phyloP scores from a whole-genome alignment of 257 asterid species.

The Ehretia macrophylla region DNA sequence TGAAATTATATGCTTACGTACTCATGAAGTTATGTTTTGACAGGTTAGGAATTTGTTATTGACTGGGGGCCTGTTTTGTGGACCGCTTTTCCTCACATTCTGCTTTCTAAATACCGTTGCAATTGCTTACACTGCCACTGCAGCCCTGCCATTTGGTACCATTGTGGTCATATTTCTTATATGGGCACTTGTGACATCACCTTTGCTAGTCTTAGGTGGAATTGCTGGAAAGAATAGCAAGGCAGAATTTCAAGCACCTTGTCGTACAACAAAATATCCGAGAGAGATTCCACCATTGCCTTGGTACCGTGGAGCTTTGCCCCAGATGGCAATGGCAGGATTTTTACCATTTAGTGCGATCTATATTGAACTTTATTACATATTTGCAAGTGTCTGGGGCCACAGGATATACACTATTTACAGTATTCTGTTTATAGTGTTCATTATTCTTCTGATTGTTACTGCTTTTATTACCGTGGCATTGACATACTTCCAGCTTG shows the following conservation, averaged over 20 bases:
- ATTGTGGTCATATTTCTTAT: slow-evolving; percentile 43
- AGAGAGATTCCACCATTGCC: slow-evolving; percentile 43
- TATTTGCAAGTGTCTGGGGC: slow-evolving; percentile 52
- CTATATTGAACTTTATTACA: slow-evolving; percentile 48
- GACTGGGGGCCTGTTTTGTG: slow-evolving; percentile 41
- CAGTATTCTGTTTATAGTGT: slow-evolving; percentile 42
- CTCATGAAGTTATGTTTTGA: not conserved
- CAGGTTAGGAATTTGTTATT: slow-evolving; percentile 43
- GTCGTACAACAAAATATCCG: slow-evolving; percentile 45
- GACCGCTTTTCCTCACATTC: slow-evolving; percentile 38
- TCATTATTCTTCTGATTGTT: slow-evolving; percentile 41
- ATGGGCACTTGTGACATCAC: slow-evolving; percentile 48
- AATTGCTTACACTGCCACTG: slow-evolving; percentile 41
- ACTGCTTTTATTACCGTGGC: slow-evolving; percentile 51
- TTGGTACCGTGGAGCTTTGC: slow-evolving; percentile 42
- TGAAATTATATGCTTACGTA: not conserved
- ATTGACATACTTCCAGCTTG: slow-evolving; percentile 48
- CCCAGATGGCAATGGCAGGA: slow-evolving; percentile 56
- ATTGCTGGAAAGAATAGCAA: slow-evolving; percentile 44
- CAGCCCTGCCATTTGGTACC: slow-evolving; percentile 48
- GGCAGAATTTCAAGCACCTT: slow-evolving; percentile 48
- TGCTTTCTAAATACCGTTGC: slow-evolving; percentile 47
- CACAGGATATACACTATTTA: slow-evolving; percentile 45
- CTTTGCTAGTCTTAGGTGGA: slow-evolving; percentile 45
- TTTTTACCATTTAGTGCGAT: slow-evolving; percentile 50